Evolutionary conservation across 805 yeast genomes (phyloP), one percentile per base, ranked within the genome.

Genomic region (Yamadazyma scolyti): DNA sequence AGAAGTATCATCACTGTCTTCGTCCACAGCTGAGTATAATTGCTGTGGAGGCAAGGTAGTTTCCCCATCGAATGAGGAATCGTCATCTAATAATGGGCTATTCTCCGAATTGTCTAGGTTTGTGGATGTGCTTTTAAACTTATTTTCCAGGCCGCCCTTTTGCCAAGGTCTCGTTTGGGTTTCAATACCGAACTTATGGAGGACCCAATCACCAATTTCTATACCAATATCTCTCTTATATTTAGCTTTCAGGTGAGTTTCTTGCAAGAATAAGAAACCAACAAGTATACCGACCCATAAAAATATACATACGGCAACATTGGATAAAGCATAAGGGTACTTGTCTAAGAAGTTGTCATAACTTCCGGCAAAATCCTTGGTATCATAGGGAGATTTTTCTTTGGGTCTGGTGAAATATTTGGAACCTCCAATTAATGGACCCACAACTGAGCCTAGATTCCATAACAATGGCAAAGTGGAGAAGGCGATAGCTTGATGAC

Each of bases 401-500:
- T 34, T 47, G 5, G 79, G 76, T 23, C 65, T 56, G 9, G 79
- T 75, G 26, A 77, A 56, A 31, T 56, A 64, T 18, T 74, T 73
- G 16, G 79, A 50, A 4, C 67, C 66, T 1, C 69, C 82, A 19
- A 78, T 60, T 48, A 75, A 54, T 1, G 84, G 83, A 1, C 86
- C 86, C 9, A 79, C 46, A 9, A 77, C 68, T 16, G 73, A 56
- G 4, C 85, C 86, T 13, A 77, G 42, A 46, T 78, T 78, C 70
- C 75, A 79, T 9, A 79, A 54, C 21, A 79, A 50, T 0, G 86
- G 84, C 53, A 79, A 61, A 3, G 75, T 71, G 24, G 78, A 67
- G 44, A 79, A 77, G 1, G 83, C 83, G 6, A 76, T 33, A 7
- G 82, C 79, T 48, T 78, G 82, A 46, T 78, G 83, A 20, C 62